Evolutionary conservation across 495 filamentous ascomycete genomes (phyloP).

Genomic region (Pyronema omphalodes): DNA sequence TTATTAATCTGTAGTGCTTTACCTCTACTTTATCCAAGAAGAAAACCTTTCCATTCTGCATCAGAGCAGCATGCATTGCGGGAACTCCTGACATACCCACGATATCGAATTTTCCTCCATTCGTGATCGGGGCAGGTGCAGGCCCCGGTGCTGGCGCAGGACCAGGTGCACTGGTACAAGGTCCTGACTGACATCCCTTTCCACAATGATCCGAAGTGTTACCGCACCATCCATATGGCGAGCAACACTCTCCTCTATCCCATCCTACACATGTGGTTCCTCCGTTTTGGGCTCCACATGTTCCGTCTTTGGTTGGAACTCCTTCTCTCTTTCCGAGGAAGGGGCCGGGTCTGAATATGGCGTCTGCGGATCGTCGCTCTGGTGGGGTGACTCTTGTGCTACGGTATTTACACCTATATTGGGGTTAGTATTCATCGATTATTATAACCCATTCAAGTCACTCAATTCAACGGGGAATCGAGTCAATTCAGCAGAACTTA

Average conservation of each 20-base stretch:
- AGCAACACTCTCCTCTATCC: constrained; percentile 16
- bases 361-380: background rate
- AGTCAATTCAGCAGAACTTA: background rate
- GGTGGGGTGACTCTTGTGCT: background rate
- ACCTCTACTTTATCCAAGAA: constrained; percentile 45
- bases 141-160: constrained; percentile 14
- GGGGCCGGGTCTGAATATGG: background rate
- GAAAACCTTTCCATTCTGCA: constrained; percentile 40
- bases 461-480: background rate
- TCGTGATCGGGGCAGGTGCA: constrained; percentile 13
- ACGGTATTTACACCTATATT: background rate
- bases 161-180: constrained; percentile 21
- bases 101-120: constrained; percentile 30
- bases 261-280: constrained; percentile 24
- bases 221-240: constrained; percentile 25
- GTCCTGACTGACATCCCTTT: constrained; percentile 30
- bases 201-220: constrained; percentile 28
- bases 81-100: constrained; percentile 41
- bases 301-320: constrained; percentile 24
- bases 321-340: background rate
- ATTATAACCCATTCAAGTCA: background rate
- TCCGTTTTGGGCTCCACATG: constrained; percentile 24
- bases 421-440: background rate
- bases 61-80: constrained; percentile 43
- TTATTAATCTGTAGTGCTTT: no score